Percentiles rank a stretch among this genome's conserved stretches.
Evolutionary conservation across 192 early-diverging fungal genomes (phyloP).

Genomic region (Mortierella antarctica): DNA sequence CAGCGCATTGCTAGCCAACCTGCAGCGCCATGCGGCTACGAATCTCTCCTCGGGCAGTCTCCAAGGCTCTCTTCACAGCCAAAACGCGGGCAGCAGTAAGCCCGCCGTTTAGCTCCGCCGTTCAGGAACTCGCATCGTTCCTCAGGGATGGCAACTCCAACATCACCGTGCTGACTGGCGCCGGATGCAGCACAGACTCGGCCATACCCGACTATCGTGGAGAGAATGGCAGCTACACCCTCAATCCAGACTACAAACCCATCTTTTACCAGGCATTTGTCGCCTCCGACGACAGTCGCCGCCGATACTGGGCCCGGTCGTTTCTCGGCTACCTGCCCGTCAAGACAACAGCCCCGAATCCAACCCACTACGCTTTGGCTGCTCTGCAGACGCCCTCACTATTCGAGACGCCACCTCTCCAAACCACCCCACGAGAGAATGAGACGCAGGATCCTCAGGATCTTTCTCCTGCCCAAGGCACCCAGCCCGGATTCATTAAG

Average conservation of each 20-base stretch:
- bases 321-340: slow-evolving; percentile 86
- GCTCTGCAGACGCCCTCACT: slow-evolving; percentile 57
- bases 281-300: slow-evolving; percentile 56
- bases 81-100: not conserved
- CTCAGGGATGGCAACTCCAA: slow-evolving; percentile 38
- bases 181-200: slow-evolving; percentile 71
- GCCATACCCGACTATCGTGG: slow-evolving; percentile 92
- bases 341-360: slow-evolving; percentile 75
- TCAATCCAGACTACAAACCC: slow-evolving; percentile 83
- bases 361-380: slow-evolving; percentile 72
- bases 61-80: slow-evolving; percentile 26
- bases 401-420: not conserved
- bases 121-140: slow-evolving; percentile 47
- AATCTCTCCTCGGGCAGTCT: slow-evolving; percentile 29
- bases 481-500: slow-evolving; percentile 36
- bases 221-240: slow-evolving; percentile 68
- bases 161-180: slow-evolving; percentile 63
- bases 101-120: slow-evolving; percentile 9
- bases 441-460: not conserved
- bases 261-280: slow-evolving; percentile 80
- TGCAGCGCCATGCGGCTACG: slow-evolving; percentile 22
- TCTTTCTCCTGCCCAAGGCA: not conserved
- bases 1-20: not conserved
- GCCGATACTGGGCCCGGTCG: slow-evolving; percentile 93
- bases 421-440: not conserved